Evolutionary conservation across 257 asterid genomes (phyloP).

Genomic region (Echium plantagineum): DNA sequence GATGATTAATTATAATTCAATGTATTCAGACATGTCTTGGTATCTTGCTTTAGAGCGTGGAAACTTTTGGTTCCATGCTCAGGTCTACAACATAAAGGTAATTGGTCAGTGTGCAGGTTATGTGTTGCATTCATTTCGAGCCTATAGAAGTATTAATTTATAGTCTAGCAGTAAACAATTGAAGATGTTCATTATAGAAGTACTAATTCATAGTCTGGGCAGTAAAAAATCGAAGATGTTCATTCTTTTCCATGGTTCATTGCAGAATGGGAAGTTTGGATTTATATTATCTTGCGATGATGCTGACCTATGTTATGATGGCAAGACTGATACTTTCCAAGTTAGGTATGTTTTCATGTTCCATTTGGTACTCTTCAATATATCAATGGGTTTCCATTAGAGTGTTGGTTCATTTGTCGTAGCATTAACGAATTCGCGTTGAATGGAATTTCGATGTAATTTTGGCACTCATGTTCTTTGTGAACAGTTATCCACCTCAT

Average conservation of each 20-base stretch:
- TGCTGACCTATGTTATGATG: constrained; percentile 24
- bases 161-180: too few species aligned
- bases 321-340: constrained; percentile 18
- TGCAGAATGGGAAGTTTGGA: constrained; percentile 26
- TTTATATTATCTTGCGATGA: constrained; percentile 21
- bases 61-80: constrained; percentile 77
- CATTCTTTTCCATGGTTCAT: background rate
- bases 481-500: constrained; percentile 67
- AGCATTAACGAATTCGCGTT: background rate
- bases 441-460: background rate
- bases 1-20: constrained; percentile 30
- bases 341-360: constrained; percentile 14
- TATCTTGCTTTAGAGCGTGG: constrained; percentile 81
- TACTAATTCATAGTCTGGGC: background rate
- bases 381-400: background rate
- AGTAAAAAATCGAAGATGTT: background rate
- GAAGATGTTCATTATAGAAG: too few species aligned
- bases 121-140: too few species aligned
- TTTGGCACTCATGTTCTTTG: background rate
- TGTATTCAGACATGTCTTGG: constrained; percentile 56
- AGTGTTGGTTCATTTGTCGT: background rate
- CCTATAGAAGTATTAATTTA: too few species aligned
- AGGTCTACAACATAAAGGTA: constrained; percentile 90
- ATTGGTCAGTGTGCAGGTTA: background rate
- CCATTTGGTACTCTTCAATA: background rate